Conservation (phyloP, 1,139 yeast genomes). For the Hyphopichia buzzinii region DNA sequence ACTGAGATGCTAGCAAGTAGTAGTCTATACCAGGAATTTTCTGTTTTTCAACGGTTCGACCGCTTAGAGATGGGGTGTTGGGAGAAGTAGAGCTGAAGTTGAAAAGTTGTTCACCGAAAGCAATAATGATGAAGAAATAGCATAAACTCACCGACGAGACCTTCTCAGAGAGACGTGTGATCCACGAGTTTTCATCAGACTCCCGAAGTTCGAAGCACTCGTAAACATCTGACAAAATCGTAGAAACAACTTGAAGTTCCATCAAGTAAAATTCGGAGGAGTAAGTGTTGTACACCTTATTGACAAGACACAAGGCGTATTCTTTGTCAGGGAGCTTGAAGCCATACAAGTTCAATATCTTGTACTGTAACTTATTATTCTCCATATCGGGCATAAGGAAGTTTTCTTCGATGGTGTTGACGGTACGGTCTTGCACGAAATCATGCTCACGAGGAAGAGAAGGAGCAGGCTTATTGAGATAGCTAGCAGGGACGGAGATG, state of each 20-base stretch:
- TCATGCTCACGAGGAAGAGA: background rate
- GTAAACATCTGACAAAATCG: conserved; percentile 27
- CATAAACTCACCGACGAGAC: conserved; percentile 18
- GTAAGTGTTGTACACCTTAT: conserved; percentile 31
- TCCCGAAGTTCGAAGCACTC: conserved; percentile 20
- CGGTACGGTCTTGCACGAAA: conserved; percentile 2
- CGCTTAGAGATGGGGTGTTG: conserved; percentile 5
- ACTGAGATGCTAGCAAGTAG: conserved; percentile 38
- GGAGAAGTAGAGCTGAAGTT: conserved; percentile 9
- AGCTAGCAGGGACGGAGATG: background rate
- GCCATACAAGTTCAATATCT: conserved; percentile 18
- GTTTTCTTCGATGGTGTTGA: conserved; percentile 10
- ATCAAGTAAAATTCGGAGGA: conserved; percentile 42
- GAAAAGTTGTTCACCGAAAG: conserved; percentile 37
- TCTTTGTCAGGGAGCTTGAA: conserved; percentile 29
- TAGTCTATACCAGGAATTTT: conserved; percentile 34
- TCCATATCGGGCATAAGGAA: conserved; percentile 25
- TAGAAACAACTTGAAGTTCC: conserved; percentile 20
- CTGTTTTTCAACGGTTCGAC: conserved; percentile 5
- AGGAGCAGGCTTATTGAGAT: background rate
- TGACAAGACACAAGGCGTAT: conserved; percentile 26
- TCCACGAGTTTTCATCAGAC: conserved; percentile 2
- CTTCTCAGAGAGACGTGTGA: conserved; percentile 1
- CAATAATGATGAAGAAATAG: conserved; percentile 32
- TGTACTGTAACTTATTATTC: conserved; percentile 24